Conservation (phyloP, 2,329 filamentous ascomycete species). For the Aspergillus sp. region DNA sequence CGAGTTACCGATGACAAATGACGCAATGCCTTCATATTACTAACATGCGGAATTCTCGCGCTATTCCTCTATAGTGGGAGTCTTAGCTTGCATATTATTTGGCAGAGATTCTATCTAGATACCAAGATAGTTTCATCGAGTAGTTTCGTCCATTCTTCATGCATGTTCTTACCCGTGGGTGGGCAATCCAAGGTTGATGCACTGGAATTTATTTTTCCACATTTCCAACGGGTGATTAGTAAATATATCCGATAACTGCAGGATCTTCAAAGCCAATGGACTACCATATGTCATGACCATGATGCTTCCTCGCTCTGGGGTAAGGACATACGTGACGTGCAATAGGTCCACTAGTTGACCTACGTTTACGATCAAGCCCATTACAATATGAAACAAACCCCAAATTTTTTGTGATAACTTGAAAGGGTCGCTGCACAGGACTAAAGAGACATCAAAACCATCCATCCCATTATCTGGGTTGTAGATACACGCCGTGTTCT, state of each 20-base stretch:
- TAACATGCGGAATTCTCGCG: too few relatives aligned
- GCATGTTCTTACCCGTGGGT: too few relatives aligned
- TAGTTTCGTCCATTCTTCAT: too few relatives aligned
- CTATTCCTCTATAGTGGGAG: too few relatives aligned
- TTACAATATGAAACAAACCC: conserved; percentile 28
- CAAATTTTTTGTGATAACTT: conserved; percentile 40
- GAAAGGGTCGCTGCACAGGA: conserved; percentile 40
- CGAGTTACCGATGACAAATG: conserved; percentile 20
- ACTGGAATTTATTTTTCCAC: neutral
- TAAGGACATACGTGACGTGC: neutral
- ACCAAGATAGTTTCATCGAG: too few relatives aligned
- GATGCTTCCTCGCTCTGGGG: too few relatives aligned
- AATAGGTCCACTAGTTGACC: conserved; percentile 2
- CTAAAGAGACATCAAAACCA: conserved; percentile 41
- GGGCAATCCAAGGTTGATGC: neutral
- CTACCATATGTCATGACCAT: too few relatives aligned
- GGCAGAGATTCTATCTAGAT: too few relatives aligned
- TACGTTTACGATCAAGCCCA: conserved; percentile 14
- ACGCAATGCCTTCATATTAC: conserved; percentile 24
- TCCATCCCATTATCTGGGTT: conserved; percentile 33
- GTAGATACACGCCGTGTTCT: conserved; percentile 35
- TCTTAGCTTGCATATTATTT: too few relatives aligned
- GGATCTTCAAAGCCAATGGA: too few relatives aligned
- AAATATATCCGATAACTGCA: too few relatives aligned
- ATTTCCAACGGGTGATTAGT: neutral